Conservation (phyloP, 2,329 filamentous ascomycete genomes). For the Daldinia eschscholtzii region DNA sequence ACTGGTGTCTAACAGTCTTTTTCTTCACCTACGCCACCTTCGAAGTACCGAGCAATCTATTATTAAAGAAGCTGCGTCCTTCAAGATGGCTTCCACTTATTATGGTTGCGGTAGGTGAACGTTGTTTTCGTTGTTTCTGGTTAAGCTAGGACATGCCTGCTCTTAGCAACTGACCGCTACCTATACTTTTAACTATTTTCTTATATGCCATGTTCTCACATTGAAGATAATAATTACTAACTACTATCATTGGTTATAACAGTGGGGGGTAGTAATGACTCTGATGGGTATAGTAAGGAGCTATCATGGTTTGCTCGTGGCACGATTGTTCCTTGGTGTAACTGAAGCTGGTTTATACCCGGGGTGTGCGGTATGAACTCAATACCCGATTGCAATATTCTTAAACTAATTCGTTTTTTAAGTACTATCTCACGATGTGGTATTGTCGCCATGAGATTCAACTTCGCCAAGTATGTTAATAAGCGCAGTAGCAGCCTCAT, state of each 20-base stretch:
- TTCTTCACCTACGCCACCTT: conserved; percentile 84
- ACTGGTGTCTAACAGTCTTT: conserved; percentile 76
- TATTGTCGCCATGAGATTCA: conserved; percentile 70
- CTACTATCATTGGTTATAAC: neutral
- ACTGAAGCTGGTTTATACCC: conserved; percentile 53
- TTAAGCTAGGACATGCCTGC: too few relatives aligned
- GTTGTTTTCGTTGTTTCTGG: neutral
- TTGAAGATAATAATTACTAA: conserved; percentile 16
- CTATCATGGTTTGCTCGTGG: conserved; percentile 61
- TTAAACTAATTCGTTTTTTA: conserved; percentile 9
- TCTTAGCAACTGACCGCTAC: neutral
- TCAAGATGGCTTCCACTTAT: conserved; percentile 81
- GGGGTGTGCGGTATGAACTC: conserved; percentile 50
- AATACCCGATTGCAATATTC: neutral
- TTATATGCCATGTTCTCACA: neutral
- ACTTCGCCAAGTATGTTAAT: conserved; percentile 56
- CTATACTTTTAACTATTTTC: neutral
- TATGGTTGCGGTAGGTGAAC: conserved; percentile 70
- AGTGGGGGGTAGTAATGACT: conserved; percentile 59
- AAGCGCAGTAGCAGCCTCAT: neutral
- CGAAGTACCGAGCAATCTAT: conserved; percentile 81
- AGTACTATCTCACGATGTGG: conserved; percentile 70
- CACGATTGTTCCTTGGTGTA: conserved; percentile 63
- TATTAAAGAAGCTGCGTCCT: conserved; percentile 80
- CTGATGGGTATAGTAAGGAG: conserved; percentile 66